Evolutionary conservation across 352 stramenopile genomes (phyloP).

Genomic region (Pythium guiyangense): DNA sequence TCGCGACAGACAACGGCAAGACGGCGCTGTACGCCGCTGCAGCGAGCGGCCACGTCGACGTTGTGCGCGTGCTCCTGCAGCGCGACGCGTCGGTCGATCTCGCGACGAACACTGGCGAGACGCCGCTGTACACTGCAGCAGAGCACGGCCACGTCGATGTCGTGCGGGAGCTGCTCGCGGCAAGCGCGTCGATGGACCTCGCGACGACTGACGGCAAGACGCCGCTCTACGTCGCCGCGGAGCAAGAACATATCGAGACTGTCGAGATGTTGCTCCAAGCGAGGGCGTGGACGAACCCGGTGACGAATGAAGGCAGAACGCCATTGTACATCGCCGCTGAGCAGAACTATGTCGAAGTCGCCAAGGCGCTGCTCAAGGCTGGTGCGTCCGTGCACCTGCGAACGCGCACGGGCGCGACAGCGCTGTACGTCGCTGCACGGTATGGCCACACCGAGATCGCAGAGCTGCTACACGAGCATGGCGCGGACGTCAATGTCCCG

Average conservation of each 20-base stretch:
- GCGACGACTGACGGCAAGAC: conserved; percentile 24
- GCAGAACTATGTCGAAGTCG: background rate
- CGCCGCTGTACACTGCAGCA: conserved; percentile 40
- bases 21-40: conserved; percentile 5
- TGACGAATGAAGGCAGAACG: background rate
- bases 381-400: background rate
- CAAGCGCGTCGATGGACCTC: conserved; percentile 29
- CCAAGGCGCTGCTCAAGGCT: background rate
- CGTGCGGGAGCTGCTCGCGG: conserved; percentile 25
- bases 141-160: conserved; percentile 31
- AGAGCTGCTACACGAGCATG: background rate
- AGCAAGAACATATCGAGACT: conserved; percentile 32
- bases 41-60: conserved; percentile 1
- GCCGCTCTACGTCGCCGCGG: conserved; percentile 34
- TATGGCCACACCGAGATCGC: background rate
- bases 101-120: conserved; percentile 33
- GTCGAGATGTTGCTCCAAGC: conserved; percentile 31
- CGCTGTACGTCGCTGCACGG: background rate
- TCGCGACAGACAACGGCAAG: conserved; percentile 20
- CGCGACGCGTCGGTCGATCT: conserved; percentile 38
- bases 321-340: conserved; percentile 19
- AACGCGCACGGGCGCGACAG: background rate
- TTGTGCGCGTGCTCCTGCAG: conserved; percentile 39
- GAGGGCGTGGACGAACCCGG: conserved; percentile 25
- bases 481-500: background rate